These are phyloP conservation scores for Metschnikowia matae DNA, from an alignment of 805 yeast genomes.

Conservation along the genomic window DNA sequence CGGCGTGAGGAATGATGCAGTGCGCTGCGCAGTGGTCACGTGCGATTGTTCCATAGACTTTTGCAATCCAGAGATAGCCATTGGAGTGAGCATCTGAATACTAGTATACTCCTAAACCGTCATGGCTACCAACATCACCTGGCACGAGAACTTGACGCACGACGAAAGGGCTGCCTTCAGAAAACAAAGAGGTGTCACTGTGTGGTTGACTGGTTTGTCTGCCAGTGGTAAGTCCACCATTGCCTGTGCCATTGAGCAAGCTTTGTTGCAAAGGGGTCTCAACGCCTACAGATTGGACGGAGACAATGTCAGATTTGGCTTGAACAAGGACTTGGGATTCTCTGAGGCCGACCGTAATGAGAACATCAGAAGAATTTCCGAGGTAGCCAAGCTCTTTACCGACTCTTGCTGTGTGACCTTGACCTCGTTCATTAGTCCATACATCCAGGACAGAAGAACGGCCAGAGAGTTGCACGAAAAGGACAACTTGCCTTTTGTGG, in stretches of 20 bases:
- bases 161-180: slow-evolving; percentile 69
- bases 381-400: slow-evolving; percentile 89
- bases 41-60: slow-evolving; percentile 17
- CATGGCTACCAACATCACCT: slow-evolving; percentile 95
- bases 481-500: slow-evolving; percentile 76
- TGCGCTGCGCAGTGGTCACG: slow-evolving; percentile 12
- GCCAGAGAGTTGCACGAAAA: slow-evolving; percentile 84
- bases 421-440: slow-evolving; percentile 92
- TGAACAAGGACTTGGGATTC: slow-evolving; percentile 93
- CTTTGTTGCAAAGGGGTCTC: slow-evolving; percentile 62
- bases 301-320: slow-evolving; percentile 90
- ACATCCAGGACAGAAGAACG: slow-evolving; percentile 73
- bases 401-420: slow-evolving; percentile 86
- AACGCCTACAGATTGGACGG: slow-evolving; percentile 88
- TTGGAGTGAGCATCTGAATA: slow-evolving; percentile 1
- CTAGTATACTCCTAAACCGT: background rate
- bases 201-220: slow-evolving; percentile 93
- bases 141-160: slow-evolving; percentile 89
- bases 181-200: slow-evolving; percentile 81
- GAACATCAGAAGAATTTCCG: slow-evolving; percentile 91
- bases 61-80: slow-evolving; percentile 7
- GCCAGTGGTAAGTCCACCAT: slow-evolving; percentile 95
- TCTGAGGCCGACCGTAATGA: slow-evolving; percentile 89
- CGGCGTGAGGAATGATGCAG: background rate
- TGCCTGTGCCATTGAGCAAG: slow-evolving; percentile 90